Percentiles rank a stretch among this genome's conserved stretches.
Evolutionary conservation across 2,329 filamentous ascomycete genomes (phyloP).

Genomic region (Lachnellula subtilissima): DNA sequence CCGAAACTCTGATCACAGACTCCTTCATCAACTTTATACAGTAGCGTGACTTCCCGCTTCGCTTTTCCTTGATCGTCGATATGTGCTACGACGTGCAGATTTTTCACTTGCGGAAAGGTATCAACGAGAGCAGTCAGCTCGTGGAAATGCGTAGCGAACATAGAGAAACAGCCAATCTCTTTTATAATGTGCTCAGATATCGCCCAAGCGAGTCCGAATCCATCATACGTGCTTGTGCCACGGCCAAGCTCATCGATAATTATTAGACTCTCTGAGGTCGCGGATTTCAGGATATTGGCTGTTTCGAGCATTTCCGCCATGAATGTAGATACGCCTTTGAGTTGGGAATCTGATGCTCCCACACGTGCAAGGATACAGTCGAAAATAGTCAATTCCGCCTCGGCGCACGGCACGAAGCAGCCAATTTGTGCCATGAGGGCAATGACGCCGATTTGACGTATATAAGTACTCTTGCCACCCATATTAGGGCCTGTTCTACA

Average conservation of each 20-base stretch:
- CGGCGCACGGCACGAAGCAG: slow-evolving; percentile 88
- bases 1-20: slow-evolving; percentile 97
- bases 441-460: slow-evolving; percentile 93
- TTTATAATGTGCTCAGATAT: slow-evolving; percentile 97
- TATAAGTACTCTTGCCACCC: slow-evolving; percentile 98
- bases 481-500: slow-evolving; percentile 85
- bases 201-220: slow-evolving; percentile 97
- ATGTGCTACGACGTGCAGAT: slow-evolving; percentile 93
- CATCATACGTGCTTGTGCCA: slow-evolving; percentile 96
- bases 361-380: slow-evolving; percentile 96
- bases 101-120: slow-evolving; percentile 80
- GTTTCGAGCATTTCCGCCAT: slow-evolving; percentile 99
- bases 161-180: slow-evolving; percentile 87
- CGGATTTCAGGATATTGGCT: slow-evolving; percentile 95
- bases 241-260: slow-evolving; percentile 98
- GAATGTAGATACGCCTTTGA: slow-evolving; percentile 97
- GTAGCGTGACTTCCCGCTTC: slow-evolving; percentile 78
- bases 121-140: slow-evolving; percentile 89
- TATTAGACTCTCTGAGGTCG: slow-evolving; percentile 90
- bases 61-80: slow-evolving; percentile 51
- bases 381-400: slow-evolving; percentile 91
- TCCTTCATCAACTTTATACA: slow-evolving; percentile 94
- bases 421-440: slow-evolving; percentile 96
- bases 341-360: slow-evolving; percentile 90
- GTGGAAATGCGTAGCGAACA: slow-evolving; percentile 98